These are phyloP conservation scores for Didymella segeticola DNA, from an alignment of 2,329 filamentous ascomycete species.

Conservation along the genomic window DNA sequence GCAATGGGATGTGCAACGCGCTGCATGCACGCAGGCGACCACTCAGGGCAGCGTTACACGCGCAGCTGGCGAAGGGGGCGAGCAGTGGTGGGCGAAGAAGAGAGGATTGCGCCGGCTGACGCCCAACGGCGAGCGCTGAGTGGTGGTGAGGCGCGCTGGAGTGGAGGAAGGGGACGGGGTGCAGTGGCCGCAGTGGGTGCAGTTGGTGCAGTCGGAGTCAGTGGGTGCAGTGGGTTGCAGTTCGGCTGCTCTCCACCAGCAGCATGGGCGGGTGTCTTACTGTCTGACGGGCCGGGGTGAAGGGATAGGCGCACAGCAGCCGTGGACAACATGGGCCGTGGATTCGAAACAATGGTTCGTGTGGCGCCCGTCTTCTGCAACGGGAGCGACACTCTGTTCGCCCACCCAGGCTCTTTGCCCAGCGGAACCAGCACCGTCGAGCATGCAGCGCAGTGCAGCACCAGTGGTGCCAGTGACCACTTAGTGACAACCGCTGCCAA, in stretches of 20 bases:
- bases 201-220: not conserved
- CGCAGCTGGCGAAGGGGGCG: slow-evolving; percentile 20
- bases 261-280: slow-evolving; percentile 3
- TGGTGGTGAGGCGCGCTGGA: slow-evolving; percentile 17
- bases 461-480: too few species aligned
- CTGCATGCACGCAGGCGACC: slow-evolving; percentile 10
- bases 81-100: slow-evolving; percentile 6
- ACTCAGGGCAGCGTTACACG: slow-evolving; percentile 18
- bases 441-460: slow-evolving; percentile 7
- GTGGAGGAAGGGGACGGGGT: not conserved
- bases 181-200: slow-evolving; percentile 21
- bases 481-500: slow-evolving; percentile 3
- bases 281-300: slow-evolving; percentile 13
- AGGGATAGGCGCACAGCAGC: slow-evolving; percentile 10
- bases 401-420: slow-evolving; percentile 26
- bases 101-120: slow-evolving; percentile 2
- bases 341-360: slow-evolving; percentile 34
- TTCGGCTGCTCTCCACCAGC: not conserved
- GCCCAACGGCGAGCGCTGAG: slow-evolving; percentile 8
- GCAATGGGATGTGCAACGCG: slow-evolving; percentile 34
- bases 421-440: slow-evolving; percentile 16
- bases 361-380: slow-evolving; percentile 28
- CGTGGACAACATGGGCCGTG: slow-evolving; percentile 15
- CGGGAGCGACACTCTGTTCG: slow-evolving; percentile 26
- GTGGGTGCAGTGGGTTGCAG: not conserved